These are phyloP conservation scores for Aspergillus phoenicis DNA, from an alignment of 2,329 filamentous ascomycete genomes.

Conservation along the genomic window DNA sequence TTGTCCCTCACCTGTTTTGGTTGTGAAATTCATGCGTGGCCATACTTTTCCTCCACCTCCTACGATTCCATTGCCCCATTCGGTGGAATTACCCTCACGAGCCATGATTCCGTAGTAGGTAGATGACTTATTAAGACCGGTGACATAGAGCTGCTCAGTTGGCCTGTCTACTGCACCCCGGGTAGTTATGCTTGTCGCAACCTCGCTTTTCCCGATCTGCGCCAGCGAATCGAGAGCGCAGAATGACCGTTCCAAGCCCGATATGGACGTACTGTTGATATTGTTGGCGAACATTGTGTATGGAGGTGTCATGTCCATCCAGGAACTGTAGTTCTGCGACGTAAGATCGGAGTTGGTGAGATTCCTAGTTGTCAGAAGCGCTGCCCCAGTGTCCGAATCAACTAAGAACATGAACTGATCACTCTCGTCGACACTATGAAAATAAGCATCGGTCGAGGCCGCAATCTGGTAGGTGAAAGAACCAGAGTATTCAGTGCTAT, in stretches of 20 bases:
- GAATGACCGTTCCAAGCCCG: conserved; percentile 75
- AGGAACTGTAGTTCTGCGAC: conserved; percentile 54
- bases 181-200: conserved; percentile 67
- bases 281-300: conserved; percentile 79
- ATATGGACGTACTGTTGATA: conserved; percentile 58
- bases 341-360: conserved; percentile 54
- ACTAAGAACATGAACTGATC: conserved; percentile 71
- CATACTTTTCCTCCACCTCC: conserved; percentile 79
- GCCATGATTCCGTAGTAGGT: conserved; percentile 75
- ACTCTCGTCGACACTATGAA: conserved; percentile 61
- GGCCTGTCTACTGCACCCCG: conserved; percentile 67
- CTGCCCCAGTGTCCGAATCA: conserved; percentile 79
- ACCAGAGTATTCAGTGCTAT: conserved; percentile 63
- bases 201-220: conserved; percentile 62
- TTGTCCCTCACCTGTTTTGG: conserved; percentile 68
- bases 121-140: conserved; percentile 70
- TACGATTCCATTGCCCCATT: conserved; percentile 56
- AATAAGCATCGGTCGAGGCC: conserved; percentile 76
- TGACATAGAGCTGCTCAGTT: conserved; percentile 86
- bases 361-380: conserved; percentile 76
- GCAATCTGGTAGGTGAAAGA: conserved; percentile 80
- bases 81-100: conserved; percentile 59
- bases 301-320: conserved; percentile 62
- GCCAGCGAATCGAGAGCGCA: conserved; percentile 75
- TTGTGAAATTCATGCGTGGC: conserved; percentile 70